phyloP scores from a whole-genome alignment of 345 rosid genomes.

The Melastoma malabathricum region DNA sequence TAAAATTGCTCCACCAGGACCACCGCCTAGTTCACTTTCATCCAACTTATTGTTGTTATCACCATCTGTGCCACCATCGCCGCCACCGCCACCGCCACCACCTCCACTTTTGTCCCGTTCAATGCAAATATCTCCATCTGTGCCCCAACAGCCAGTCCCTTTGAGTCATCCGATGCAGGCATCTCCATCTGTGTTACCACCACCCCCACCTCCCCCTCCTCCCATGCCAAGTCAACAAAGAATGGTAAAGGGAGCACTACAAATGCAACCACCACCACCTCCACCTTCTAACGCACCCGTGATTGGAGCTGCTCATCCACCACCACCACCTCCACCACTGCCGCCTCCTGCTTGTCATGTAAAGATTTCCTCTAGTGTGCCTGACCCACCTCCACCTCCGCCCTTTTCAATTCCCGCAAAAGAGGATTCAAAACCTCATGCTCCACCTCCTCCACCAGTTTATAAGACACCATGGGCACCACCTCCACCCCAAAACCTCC shows the following conservation, averaged over 20 bases:
- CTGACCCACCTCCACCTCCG: constrained; percentile 2
- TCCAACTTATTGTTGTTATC: neutral
- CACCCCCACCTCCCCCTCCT: constrained; percentile 7
- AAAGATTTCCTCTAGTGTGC: neutral
- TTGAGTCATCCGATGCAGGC: constrained; percentile 3
- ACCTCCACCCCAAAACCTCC: constrained; percentile 29
- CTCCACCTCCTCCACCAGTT: constrained; percentile 53
- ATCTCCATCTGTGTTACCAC: constrained; percentile 18
- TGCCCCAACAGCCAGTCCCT: neutral
- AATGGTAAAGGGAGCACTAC: constrained; percentile 4
- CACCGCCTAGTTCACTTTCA: constrained; percentile 5
- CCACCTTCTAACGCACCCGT: constrained; percentile 14
- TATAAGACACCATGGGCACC: constrained; percentile 9
- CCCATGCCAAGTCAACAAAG: constrained; percentile 1
- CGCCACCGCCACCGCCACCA: constrained; percentile 20
- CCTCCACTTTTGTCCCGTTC: constrained; percentile 2
- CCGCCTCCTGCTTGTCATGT: neutral
- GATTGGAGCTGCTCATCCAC: neutral
- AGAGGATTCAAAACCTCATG: constrained; percentile 40
- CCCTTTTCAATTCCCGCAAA: constrained; percentile 16
- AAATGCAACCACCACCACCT: constrained; percentile 28
- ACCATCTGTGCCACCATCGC: constrained; percentile 9
- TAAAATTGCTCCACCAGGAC: constrained; percentile 8
- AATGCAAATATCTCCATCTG: constrained; percentile 11
- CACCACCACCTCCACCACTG: constrained; percentile 3